A percentile compares a stretch with the other conserved stretches of the same genome.
Evolutionary conservation across 2,329 filamentous ascomycete species (phyloP).

Genomic region (Cordyceps pruinosa): DNA sequence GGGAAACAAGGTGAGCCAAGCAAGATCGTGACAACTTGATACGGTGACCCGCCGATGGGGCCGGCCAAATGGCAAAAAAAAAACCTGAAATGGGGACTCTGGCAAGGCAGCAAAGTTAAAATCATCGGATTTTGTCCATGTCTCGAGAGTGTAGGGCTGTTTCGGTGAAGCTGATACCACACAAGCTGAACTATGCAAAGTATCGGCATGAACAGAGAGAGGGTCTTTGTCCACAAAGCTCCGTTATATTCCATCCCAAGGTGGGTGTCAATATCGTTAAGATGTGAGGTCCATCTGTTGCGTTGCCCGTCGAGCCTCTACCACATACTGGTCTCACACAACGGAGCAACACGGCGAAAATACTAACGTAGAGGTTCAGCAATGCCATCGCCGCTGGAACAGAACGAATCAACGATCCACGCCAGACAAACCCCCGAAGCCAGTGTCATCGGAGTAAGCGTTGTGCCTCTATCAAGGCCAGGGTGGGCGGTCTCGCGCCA

Average conservation of each 20-base stretch:
- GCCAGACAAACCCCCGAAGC: background rate
- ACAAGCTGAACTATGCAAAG: background rate
- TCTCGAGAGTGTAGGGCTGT: background rate
- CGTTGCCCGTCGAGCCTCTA: no score
- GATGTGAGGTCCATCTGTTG: no score
- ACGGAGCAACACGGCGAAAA: no score
- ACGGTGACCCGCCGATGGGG: no score
- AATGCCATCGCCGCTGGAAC: background rate
- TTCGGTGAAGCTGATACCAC: background rate
- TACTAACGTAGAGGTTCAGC: no score
- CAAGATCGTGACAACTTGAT: background rate
- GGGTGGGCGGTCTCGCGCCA: background rate
- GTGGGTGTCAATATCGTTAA: no score
- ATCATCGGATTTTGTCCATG: background rate
- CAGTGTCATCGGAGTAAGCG: background rate
- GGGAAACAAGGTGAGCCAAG: background rate
- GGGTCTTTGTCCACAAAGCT: background rate
- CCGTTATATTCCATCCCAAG: no score
- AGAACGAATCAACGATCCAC: background rate
- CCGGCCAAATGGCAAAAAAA: background rate
- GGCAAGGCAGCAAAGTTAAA: background rate
- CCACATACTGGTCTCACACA: background rate
- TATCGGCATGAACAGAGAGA: background rate
- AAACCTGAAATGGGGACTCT: background rate
- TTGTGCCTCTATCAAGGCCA: background rate